Evolutionary conservation across 1,284 basidiomycete genomes (phyloP).

Genomic region (Fomes fomentarius): DNA sequence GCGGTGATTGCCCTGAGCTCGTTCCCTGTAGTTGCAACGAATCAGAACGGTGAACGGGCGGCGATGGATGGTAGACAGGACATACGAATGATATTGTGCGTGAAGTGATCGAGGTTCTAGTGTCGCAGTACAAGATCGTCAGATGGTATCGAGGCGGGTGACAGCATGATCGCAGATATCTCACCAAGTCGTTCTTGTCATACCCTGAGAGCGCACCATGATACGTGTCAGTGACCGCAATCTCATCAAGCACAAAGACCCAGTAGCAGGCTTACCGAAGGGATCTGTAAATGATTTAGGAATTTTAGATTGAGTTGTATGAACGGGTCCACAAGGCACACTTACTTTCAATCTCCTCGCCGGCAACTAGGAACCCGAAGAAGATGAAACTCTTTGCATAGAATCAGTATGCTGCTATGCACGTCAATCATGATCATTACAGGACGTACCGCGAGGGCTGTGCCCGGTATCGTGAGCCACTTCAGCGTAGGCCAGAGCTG

Average conservation of each 20-base stretch:
- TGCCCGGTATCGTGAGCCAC: conserved; percentile 72
- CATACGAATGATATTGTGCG: conserved; percentile 62
- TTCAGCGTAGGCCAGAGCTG: conserved; percentile 64
- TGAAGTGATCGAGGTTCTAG: conserved; percentile 66
- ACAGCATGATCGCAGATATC: conserved; percentile 27
- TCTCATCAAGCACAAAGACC: not conserved
- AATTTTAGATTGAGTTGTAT: conserved; percentile 14
- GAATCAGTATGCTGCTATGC: not conserved
- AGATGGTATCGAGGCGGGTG: not conserved
- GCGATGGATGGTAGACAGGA: not conserved
- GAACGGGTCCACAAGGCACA: conserved; percentile 8
- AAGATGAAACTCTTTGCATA: conserved; percentile 54
- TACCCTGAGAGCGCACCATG: conserved; percentile 43
- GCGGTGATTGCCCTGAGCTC: conserved; percentile 62
- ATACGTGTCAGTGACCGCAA: not conserved
- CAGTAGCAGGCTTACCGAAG: conserved; percentile 41
- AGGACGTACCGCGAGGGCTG: conserved; percentile 41
- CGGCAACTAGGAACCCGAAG: conserved; percentile 71
- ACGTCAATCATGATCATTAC: not conserved
- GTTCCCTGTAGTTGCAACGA: conserved; percentile 39
- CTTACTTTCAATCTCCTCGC: conserved; percentile 74
- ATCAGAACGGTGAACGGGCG: too few relatives aligned
- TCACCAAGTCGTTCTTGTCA: conserved; percentile 69
- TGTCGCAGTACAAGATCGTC: conserved; percentile 6
- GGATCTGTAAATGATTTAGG: conserved; percentile 44